A percentile compares a stretch with the other conserved stretches of the same genome.
phyloP scores from a whole-genome alignment of 495 filamentous ascomycete genomes.

The Aspergillus ostianus region DNA sequence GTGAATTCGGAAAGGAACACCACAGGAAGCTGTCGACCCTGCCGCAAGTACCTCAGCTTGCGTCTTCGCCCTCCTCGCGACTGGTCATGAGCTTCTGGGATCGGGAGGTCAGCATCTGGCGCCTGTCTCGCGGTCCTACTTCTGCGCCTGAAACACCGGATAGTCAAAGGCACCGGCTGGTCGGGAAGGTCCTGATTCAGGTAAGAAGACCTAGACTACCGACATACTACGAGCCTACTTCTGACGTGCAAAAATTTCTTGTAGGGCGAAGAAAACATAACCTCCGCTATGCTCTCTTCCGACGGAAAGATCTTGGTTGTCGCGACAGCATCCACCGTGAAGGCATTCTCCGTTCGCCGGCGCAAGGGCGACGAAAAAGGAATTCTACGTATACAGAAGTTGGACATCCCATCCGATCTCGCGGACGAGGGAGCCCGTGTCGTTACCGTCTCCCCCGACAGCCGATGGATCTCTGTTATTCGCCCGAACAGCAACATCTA shows the following conservation, averaged over 20 bases:
- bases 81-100: slow-evolving; percentile 93
- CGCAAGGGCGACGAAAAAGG: slow-evolving; percentile 47
- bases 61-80: slow-evolving; percentile 66
- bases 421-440: slow-evolving; percentile 62
- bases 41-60: slow-evolving; percentile 70
- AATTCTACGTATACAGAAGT: slow-evolving; percentile 64
- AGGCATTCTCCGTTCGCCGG: slow-evolving; percentile 61
- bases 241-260: slow-evolving; percentile 4
- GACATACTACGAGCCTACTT: neutral
- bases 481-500: slow-evolving; percentile 49
- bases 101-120: slow-evolving; percentile 82
- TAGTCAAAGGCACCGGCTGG: slow-evolving; percentile 53
- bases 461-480: slow-evolving; percentile 55
- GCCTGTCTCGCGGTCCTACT: slow-evolving; percentile 44
- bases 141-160: slow-evolving; percentile 44
- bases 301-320: slow-evolving; percentile 76
- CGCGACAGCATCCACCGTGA: slow-evolving; percentile 72
- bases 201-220: slow-evolving; percentile 18
- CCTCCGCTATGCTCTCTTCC: slow-evolving; percentile 68
- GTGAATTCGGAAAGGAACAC: slow-evolving; percentile 75
- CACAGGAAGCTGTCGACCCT: slow-evolving; percentile 75
- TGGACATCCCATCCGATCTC: slow-evolving; percentile 54
- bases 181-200: slow-evolving; percentile 69
- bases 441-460: slow-evolving; percentile 51
- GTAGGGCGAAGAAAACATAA: slow-evolving; percentile 81